Percentiles rank a stretch among this genome's conserved stretches.
Conservation (phyloP, 805 yeast species). For the Yarrowia sp. region DNA sequence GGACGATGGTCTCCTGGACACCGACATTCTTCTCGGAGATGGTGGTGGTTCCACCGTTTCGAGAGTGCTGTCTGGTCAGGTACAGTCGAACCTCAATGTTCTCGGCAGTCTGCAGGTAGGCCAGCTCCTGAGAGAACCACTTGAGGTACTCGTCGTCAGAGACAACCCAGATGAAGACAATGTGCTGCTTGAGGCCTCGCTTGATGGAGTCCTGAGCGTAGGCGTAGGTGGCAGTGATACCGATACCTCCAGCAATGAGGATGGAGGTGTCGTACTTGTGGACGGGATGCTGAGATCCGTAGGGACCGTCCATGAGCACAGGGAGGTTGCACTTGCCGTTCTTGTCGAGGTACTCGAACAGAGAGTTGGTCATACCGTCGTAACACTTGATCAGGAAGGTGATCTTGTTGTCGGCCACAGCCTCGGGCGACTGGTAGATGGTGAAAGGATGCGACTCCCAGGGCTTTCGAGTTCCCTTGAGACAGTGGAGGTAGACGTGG, state of each 20-base stretch:
- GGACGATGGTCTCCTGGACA: conserved; percentile 1
- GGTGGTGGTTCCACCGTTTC: conserved; percentile 15
- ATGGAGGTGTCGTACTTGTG: conserved; percentile 53
- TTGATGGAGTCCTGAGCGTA: conserved; percentile 50
- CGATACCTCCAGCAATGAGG: conserved; percentile 66
- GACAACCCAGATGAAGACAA: conserved; percentile 66
- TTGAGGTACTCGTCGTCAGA: conserved; percentile 59
- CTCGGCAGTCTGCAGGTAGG: conserved; percentile 22
- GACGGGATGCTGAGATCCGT: conserved; percentile 57
- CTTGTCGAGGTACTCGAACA: conserved; percentile 25
- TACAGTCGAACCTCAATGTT: conserved; percentile 33
- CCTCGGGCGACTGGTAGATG: conserved; percentile 42
- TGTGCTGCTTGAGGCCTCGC: conserved; percentile 43
- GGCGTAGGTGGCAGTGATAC: conserved; percentile 61
- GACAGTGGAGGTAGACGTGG: conserved; percentile 65
- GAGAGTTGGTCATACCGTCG: conserved; percentile 43
- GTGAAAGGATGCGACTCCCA: conserved; percentile 85
- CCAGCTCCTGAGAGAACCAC: conserved; percentile 58
- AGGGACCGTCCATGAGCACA: conserved; percentile 63
- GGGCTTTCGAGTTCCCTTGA: conserved; percentile 52
- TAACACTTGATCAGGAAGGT: conserved; percentile 41
- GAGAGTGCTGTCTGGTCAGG: conserved; percentile 29
- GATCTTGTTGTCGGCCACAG: conserved; percentile 42
- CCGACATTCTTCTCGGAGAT: conserved; percentile 23
- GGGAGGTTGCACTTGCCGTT: conserved; percentile 26